Base-by-base conservation (phyloP, 2,329 filamentous ascomycete species). In the Colletotrichum neosansevieriae region DNA sequence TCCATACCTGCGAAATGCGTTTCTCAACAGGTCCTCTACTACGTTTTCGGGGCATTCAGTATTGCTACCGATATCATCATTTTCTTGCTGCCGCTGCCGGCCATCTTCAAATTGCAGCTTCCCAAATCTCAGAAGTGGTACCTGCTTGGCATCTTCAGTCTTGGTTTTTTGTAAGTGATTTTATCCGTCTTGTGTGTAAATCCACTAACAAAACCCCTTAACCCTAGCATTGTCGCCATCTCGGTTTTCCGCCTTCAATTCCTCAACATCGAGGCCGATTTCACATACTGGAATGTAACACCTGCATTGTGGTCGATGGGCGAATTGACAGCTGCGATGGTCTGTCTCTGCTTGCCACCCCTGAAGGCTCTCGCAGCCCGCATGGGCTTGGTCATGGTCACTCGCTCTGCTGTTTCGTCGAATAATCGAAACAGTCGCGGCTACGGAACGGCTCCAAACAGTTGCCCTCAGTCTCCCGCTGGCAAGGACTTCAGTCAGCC, bases 161-260 rank as follows among this genome's bases (percentile, higher is more conserved):
- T 76, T 9, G 75, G 75, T 11, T 74, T 75, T 50, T 69, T 76
- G 76, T 74, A 65, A 61, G 74, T 72, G 6, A 6, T 29, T 12
- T 17, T 32, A 15, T 2, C 12, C 21, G 6, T 11, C 15, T n/a
- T n/a, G 32, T 6, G 15, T 11, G 29, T 44, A 6, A 19, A 4
- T 3, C 19, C 4, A 53, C 36, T 34, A 44, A 32, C 21, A 11
- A 4, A 12, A 10, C 5, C 2, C 11, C 32, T 7, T 6, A n/a
- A 24, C 2, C 2, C n/a, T 34, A 74, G 72, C 10, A 73, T 72
- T 10, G 70, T 73, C n/a, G 69, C 67, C 34, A 73, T 74, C 38
- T 72, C 74, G n/a, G 62, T 73, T 4, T 50, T 74, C 50, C 72
- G 74, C 19, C 66, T 76, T 6, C 61, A 67, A 9, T 74, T 67